Conservation (phyloP, 2,329 filamentous ascomycete genomes). For the Colletotrichum truncatum region DNA sequence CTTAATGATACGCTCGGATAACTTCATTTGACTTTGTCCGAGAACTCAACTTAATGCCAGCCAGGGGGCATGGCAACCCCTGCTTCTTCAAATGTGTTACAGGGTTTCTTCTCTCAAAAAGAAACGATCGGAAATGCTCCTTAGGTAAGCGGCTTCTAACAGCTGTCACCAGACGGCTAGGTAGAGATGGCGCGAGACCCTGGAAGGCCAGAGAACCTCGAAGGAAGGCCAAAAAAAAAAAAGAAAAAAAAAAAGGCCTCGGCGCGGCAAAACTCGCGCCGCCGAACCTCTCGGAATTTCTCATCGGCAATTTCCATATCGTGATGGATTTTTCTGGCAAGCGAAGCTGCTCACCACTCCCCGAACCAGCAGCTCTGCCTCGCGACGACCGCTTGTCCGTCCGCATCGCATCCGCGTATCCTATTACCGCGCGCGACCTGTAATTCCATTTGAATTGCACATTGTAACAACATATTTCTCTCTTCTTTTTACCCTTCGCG, state of each 20-base stretch:
- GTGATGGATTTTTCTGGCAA: slow-evolving; percentile 24
- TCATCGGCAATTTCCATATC: slow-evolving; percentile 22
- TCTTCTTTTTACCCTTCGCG: too few relatives aligned
- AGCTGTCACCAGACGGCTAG: background rate
- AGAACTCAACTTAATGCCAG: fast-evolving
- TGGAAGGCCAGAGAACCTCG: background rate
- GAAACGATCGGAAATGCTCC: too few relatives aligned
- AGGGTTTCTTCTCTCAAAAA: too few relatives aligned
- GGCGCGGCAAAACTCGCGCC: slow-evolving; percentile 13
- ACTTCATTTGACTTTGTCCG: too few relatives aligned
- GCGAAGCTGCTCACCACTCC: background rate
- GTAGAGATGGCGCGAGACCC: background rate
- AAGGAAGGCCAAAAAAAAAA: background rate
- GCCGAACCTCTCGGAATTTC: slow-evolving; percentile 24
- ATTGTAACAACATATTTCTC: too few relatives aligned
- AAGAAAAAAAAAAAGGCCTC: background rate
- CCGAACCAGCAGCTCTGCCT: slow-evolving; percentile 9
- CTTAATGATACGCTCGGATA: too few relatives aligned
- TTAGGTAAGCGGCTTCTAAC: too few relatives aligned
- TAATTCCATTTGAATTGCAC: background rate
- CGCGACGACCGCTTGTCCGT: slow-evolving; percentile 6
- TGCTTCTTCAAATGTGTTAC: too few relatives aligned
- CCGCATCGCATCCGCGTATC: slow-evolving; percentile 9
- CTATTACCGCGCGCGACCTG: background rate
- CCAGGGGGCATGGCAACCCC: too few relatives aligned